These are phyloP conservation scores for Xylaria sp. DNA, from an alignment of 2,329 filamentous ascomycete species.

Conservation along the genomic window DNA sequence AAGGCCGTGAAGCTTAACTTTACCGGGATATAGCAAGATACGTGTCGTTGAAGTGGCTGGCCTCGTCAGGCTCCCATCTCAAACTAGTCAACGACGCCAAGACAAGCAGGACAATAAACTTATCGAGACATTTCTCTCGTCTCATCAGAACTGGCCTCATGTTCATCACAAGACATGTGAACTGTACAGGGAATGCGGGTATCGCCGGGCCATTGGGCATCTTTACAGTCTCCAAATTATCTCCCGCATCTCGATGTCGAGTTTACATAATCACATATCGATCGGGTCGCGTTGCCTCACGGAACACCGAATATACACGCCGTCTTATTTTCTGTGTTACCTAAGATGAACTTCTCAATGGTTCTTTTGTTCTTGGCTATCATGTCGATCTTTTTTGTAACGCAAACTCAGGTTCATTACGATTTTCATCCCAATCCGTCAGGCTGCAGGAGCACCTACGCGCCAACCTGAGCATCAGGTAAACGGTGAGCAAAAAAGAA, in stretches of 20 bases:
- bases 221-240: constrained; percentile 22
- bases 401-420: not conserved
- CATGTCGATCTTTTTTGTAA: constrained; percentile 6
- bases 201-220: constrained; percentile 32
- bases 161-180: constrained; percentile 6
- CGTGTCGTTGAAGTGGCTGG: not conserved
- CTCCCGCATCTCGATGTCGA: constrained; percentile 18
- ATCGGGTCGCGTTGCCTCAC: constrained; percentile 3
- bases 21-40: not conserved
- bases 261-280: constrained; percentile 22
- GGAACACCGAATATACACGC: constrained; percentile 13
- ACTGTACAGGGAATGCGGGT: constrained; percentile 12
- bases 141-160: constrained; percentile 1
- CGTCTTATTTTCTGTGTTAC: not conserved
- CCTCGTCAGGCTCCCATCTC: constrained; percentile 24
- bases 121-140: constrained; percentile 17
- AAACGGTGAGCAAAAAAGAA: constrained; percentile 29
- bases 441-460: constrained; percentile 7
- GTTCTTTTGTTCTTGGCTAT: constrained; percentile 7
- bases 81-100: constrained; percentile 19
- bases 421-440: constrained; percentile 12
- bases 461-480: constrained; percentile 8
- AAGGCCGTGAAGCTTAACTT: not conserved
- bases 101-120: constrained; percentile 2
- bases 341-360: not conserved